phyloP scores from a whole-genome alignment of 306 rosid species.

The Vigna reflexopilosa region DNA sequence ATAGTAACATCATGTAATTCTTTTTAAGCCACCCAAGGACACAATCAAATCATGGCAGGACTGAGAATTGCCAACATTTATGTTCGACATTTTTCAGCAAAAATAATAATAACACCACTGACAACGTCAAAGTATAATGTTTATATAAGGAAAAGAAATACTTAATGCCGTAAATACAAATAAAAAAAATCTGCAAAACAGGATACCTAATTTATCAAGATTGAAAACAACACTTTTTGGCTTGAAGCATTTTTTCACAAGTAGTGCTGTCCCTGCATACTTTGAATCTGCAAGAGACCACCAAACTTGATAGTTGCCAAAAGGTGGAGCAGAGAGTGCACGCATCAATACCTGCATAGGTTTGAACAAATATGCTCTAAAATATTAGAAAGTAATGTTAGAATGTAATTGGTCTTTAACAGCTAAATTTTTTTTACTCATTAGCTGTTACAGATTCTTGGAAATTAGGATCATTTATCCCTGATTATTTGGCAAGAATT shows the following conservation, averaged over 20 bases:
- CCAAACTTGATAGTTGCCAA: conserved; percentile 82
- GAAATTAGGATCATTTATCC: too few species aligned
- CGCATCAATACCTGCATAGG: conserved; percentile 79
- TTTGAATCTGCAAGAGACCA: conserved; percentile 98
- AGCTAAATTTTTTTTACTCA: too few species aligned
- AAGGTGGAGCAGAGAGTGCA: conserved; percentile 84
- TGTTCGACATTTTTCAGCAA: not conserved
- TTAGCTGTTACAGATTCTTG: too few species aligned
- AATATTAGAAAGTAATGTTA: conserved; percentile 25
- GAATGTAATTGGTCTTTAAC: too few species aligned
- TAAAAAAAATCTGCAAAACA: conserved; percentile 15
- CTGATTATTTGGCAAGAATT: too few species aligned
- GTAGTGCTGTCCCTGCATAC: conserved; percentile 93
- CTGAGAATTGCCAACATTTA: not conserved
- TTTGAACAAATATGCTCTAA: conserved; percentile 33
- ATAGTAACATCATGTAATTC: not conserved
- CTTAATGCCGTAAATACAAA: not conserved
- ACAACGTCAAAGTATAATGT: conserved; percentile 6
- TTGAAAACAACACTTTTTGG: conserved; percentile 79
- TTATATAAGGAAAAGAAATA: conserved; percentile 11
- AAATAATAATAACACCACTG: not conserved
- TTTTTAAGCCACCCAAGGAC: not conserved
- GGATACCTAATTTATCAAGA: conserved; percentile 84
- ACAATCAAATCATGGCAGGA: not conserved
- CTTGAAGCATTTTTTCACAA: conserved; percentile 85